Conservation (phyloP, 1,139 yeast species). For the Protomyces gravidus region DNA sequence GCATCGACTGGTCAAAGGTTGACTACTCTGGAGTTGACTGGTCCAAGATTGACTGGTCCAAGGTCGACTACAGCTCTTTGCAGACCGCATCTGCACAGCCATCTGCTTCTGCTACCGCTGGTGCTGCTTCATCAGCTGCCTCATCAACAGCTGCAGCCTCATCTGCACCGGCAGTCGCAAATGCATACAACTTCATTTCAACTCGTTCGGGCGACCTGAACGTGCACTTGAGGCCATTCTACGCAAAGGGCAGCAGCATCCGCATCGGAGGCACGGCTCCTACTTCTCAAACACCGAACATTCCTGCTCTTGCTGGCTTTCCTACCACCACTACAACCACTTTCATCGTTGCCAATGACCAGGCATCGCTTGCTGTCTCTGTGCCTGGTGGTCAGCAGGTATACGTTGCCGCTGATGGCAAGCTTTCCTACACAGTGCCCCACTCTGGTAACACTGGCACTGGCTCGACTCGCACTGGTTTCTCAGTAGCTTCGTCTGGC, state of each 20-base stretch:
- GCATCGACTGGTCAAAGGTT: constrained; percentile 15
- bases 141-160: constrained; percentile 5
- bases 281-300: constrained; percentile 2
- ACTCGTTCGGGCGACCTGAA: constrained; percentile 4
- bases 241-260: constrained; percentile 3
- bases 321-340: constrained; percentile 3
- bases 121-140: not conserved
- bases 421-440: constrained; percentile 9
- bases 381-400: constrained; percentile 21
- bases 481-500: constrained; percentile 5
- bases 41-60: not conserved
- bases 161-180: not conserved
- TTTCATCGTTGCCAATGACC: not conserved
- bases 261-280: constrained; percentile 13
- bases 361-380: not conserved
- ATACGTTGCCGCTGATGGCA: constrained; percentile 10
- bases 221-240: constrained; percentile 8
- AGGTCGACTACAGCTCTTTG: not conserved
- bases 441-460: constrained; percentile 13
- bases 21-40: constrained; percentile 1
- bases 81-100: not conserved
- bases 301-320: not conserved
- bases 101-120: not conserved
- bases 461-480: constrained; percentile 5
- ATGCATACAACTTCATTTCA: constrained; percentile 12